Conservation (phyloP, 1,284 basidiomycete genomes). For the Dichomitus squalens region DNA sequence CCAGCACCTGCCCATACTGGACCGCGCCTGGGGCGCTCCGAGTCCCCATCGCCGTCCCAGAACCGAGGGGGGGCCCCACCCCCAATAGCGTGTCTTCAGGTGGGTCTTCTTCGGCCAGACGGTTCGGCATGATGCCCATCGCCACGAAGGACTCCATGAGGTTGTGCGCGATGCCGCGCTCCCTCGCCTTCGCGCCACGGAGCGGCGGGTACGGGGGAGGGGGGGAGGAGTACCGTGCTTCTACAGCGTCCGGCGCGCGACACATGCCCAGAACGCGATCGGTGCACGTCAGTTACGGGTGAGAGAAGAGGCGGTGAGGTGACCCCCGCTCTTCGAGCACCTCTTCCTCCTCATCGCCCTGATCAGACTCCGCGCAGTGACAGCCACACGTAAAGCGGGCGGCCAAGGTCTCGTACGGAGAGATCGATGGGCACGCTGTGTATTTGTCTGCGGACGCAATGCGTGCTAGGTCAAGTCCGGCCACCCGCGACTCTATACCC, state of each 20-base stretch:
- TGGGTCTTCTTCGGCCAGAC: slow-evolving; percentile 2
- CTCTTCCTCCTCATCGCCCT: too few relatives aligned
- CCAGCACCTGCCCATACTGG: slow-evolving; percentile 43
- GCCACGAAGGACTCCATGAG: slow-evolving; percentile 63
- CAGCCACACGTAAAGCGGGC: too few relatives aligned
- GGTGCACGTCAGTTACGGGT: too few relatives aligned
- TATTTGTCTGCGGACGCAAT: too few relatives aligned
- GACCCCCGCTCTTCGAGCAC: too few relatives aligned
- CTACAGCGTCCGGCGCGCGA: neutral
- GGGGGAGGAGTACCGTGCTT: slow-evolving; percentile 30
- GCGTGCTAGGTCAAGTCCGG: too few relatives aligned
- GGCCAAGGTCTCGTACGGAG: too few relatives aligned
- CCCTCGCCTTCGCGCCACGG: slow-evolving; percentile 46
- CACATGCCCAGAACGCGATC: neutral
- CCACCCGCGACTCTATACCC: too few relatives aligned
- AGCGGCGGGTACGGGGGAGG: slow-evolving; percentile 59
- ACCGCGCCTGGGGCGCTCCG: slow-evolving; percentile 11
- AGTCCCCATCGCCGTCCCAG: slow-evolving; percentile 10
- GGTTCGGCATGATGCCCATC: slow-evolving; percentile 40
- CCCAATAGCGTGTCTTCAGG: neutral
- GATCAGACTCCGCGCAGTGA: too few relatives aligned
- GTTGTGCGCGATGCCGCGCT: slow-evolving; percentile 51
- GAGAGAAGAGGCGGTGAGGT: too few relatives aligned
- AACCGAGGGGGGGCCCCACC: neutral
- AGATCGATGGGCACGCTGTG: too few relatives aligned